Evolutionary conservation across 768 basidiomycete genomes (phyloP), one percentile per base, ranked within the genome.

Genomic region (Chiua virens): DNA sequence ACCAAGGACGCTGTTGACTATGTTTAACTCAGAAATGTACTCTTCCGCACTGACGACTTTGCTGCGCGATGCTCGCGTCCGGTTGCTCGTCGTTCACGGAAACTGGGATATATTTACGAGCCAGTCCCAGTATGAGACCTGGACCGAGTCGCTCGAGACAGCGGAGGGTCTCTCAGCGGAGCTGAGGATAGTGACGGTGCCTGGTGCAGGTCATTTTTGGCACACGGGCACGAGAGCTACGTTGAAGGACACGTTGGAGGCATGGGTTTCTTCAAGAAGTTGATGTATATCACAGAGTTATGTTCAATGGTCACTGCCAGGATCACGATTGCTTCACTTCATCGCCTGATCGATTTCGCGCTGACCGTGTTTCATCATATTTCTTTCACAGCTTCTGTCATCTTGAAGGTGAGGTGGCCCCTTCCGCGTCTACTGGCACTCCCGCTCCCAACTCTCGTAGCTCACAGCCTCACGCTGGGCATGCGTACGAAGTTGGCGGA

Each of bases 61-160:
- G 32, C 53, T 87, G 27, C 64, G 60, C 25, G 66, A 83, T 32
- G 66, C 69, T 6, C 58, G 64, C 2, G 75, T 78, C 3, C 78
- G 79, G 49, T 70, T 91, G 28, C 74, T 93, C 32, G 55, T 90
- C 20, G 55, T 90, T 6, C 83, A 79, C 52, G 91, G 90, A 0
- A 81, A 86, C 55, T 57, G 56, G 15, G 90, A 92, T 59, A 81
- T 90, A 40, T 92, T 91, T 59, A 90, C 89, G 4, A 67, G 77
- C 2, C 66, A 63, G 1, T 68, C 68, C 14, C 77, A 68, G 27
- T 91, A 90, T 57, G 73, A 75, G 37, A 55, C 59, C 10, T 91
- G 88, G 89, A 65, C 64, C 4, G 59, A 73, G 34, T 62, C 61
- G 8, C 71, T 89, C 20, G 37, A 51, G 23, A 50, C 49, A 36